Conservation (phyloP, 2,329 filamentous ascomycete genomes). For the Epichloe festucae region DNA sequence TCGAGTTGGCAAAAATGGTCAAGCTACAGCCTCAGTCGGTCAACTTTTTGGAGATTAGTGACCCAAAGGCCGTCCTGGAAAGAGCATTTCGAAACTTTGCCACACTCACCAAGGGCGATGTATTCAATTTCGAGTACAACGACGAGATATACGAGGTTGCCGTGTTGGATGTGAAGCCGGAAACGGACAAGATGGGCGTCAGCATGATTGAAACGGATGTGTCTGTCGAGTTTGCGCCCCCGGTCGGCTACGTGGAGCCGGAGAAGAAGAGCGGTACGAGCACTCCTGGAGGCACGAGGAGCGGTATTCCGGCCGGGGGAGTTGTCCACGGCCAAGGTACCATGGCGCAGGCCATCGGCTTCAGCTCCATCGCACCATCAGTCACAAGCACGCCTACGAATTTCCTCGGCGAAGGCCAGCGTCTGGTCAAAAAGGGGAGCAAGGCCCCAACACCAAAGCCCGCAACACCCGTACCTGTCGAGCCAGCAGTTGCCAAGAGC, state of each 20-base stretch:
- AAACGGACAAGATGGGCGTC: constrained; percentile 69
- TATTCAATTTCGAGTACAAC: constrained; percentile 96
- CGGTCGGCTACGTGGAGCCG: constrained; percentile 87
- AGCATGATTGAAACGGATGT: constrained; percentile 95
- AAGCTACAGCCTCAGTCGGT: constrained; percentile 92
- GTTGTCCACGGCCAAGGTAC: constrained; percentile 72
- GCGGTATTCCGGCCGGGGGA: constrained; percentile 60
- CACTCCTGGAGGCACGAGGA: constrained; percentile 59
- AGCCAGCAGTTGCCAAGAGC: constrained; percentile 21
- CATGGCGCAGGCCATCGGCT: constrained; percentile 98
- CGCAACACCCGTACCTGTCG: constrained; percentile 49
- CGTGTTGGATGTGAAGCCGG: constrained; percentile 85
- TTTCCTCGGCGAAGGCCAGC: constrained; percentile 70
- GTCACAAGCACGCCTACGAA: constrained; percentile 60
- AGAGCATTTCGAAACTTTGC: constrained; percentile 94
- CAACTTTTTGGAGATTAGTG: constrained; percentile 90
- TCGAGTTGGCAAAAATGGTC: constrained; percentile 82
- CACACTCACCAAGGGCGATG: constrained; percentile 80
- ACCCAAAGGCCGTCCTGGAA: constrained; percentile 93
- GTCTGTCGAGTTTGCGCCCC: constrained; percentile 88
- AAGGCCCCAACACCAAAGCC: constrained; percentile 55
- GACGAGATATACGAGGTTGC: constrained; percentile 87
- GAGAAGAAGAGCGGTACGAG: constrained; percentile 68
- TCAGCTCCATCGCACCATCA: constrained; percentile 73
- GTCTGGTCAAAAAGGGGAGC: constrained; percentile 68